Percentiles rank a stretch among this genome's conserved stretches.
Conservation (phyloP, 2,329 filamentous ascomycete species). For the Botrytis squamosa region DNA sequence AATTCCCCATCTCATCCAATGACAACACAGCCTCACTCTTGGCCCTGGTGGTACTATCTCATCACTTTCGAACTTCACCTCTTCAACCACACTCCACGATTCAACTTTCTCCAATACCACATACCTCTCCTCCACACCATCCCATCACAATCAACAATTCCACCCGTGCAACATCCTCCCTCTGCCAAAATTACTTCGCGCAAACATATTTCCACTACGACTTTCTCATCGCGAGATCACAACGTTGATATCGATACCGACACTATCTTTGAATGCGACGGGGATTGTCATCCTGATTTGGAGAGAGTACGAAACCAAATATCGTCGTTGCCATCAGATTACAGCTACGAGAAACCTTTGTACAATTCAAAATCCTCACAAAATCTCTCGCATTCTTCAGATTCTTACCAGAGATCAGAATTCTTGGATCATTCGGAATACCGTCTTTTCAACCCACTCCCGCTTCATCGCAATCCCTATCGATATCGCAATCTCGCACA, state of each 20-base stretch:
- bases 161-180: too few relatives aligned
- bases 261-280: background rate
- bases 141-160: background rate
- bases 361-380: background rate
- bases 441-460: background rate
- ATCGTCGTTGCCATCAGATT: background rate
- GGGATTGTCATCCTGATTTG: background rate
- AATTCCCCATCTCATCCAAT: background rate
- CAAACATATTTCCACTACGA: background rate
- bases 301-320: background rate
- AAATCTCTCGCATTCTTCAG: background rate
- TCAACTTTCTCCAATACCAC: background rate
- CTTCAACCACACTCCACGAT: background rate
- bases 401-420: background rate
- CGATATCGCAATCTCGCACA: background rate
- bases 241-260: background rate
- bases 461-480: background rate
- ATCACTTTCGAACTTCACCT: background rate
- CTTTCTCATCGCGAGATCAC: background rate
- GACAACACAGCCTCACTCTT: conserved; percentile 13
- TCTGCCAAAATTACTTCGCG: background rate
- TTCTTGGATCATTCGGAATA: background rate
- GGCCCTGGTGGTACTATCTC: background rate
- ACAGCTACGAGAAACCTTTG: background rate
- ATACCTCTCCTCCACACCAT: background rate